A percentile compares a stretch with the other conserved stretches of the same genome.
Conservation (phyloP, 768 basidiomycete genomes). For the Rhodosporidiobolus sp. region DNA sequence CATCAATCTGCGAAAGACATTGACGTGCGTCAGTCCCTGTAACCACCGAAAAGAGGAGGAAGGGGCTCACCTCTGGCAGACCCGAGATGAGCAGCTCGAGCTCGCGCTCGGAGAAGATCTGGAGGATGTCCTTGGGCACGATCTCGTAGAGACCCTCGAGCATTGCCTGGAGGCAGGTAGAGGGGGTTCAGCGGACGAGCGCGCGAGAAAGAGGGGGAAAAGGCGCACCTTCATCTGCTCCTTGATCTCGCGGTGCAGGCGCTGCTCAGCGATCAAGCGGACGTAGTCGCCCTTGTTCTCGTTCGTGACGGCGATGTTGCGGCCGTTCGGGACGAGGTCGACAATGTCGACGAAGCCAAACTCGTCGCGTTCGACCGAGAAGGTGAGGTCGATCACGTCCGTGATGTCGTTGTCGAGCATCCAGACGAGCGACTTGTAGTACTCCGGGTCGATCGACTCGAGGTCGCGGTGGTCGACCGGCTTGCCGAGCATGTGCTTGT, state of each 20-base stretch:
- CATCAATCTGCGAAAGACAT: neutral
- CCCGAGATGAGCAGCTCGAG: constrained; percentile 91
- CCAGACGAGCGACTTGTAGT: constrained; percentile 97
- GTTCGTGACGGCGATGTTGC: constrained; percentile 79
- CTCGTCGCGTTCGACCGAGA: constrained; percentile 95
- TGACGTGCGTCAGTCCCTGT: neutral
- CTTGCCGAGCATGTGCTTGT: constrained; percentile 89
- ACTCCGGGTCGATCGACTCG: constrained; percentile 96
- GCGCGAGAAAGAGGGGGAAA: neutral
- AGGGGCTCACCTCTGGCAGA: constrained; percentile 85
- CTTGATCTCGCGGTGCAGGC: constrained; percentile 87
- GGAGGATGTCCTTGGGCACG: constrained; percentile 90
- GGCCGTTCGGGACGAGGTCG: constrained; percentile 79
- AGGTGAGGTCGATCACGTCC: constrained; percentile 77
- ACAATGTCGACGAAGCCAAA: constrained; percentile 89
- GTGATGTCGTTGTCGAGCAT: constrained; percentile 89
- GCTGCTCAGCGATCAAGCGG: constrained; percentile 88
- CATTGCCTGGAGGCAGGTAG: constrained; percentile 54
- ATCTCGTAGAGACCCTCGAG: constrained; percentile 93
- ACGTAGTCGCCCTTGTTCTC: constrained; percentile 98
- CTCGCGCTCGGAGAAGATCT: constrained; percentile 93
- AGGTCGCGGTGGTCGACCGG: constrained; percentile 93
- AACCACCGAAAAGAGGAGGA: neutral
- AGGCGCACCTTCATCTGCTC: constrained; percentile 71
- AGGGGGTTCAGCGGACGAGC: neutral